A percentile compares a stretch with the other conserved stretches of the same genome.
phyloP scores from a whole-genome alignment of 345 rosid species.

The Linum usitatissimum region DNA sequence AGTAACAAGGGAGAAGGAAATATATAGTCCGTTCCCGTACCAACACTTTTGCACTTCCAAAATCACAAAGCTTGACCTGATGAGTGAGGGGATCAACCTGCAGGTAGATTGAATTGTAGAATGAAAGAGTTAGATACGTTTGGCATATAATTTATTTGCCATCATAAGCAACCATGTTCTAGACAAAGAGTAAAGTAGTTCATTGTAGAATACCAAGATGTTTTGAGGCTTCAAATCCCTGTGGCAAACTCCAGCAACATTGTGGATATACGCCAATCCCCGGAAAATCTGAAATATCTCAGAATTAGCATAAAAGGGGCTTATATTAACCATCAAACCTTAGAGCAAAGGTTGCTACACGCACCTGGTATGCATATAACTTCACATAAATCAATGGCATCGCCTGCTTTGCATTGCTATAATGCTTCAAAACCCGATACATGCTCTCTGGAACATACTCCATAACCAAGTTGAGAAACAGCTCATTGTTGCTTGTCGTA shows the following conservation, averaged over 20 bases:
- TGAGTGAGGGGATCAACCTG: conserved; percentile 46
- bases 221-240: conserved; percentile 38
- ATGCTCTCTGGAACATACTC: conserved; percentile 74
- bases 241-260: conserved; percentile 31
- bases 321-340: not conserved
- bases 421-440: conserved; percentile 54
- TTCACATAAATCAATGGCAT: conserved; percentile 78
- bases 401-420: conserved; percentile 48
- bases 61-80: conserved; percentile 48
- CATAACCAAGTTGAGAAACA: conserved; percentile 72
- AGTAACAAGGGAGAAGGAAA: not conserved
- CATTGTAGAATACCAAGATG: conserved; percentile 19
- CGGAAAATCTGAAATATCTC: conserved; percentile 22
- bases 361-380: conserved; percentile 71
- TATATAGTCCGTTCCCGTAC: conserved; percentile 15
- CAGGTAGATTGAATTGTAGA: not conserved
- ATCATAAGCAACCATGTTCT: not conserved
- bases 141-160: not conserved
- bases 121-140: not conserved
- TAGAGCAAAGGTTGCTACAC: not conserved
- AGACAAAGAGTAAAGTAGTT: not conserved
- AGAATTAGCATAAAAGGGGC: conserved; percentile 7
- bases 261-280: conserved; percentile 31
- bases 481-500: conserved; percentile 59
- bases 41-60: conserved; percentile 53